Evolutionary conservation across 192 early-diverging fungal species (phyloP), one percentile per base, ranked within the genome.

Genomic region (Coemansia sp.): DNA sequence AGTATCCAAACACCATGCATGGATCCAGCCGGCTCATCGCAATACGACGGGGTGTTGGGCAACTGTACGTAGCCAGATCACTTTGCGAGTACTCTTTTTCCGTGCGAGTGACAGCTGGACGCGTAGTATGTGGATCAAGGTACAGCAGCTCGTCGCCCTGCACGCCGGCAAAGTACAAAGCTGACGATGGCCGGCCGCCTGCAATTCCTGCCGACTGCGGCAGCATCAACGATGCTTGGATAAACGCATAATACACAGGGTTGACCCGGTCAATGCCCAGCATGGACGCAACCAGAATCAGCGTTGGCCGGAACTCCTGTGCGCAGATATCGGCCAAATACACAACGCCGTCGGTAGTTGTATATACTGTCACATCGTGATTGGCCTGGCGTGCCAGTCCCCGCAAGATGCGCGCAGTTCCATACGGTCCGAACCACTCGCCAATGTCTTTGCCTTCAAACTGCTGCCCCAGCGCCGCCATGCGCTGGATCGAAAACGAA

Each of bases 341-440:
- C 7, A 98, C 71, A 9, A 89, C 87, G 2, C 92, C 90, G 62
- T 97, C 95, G 1, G 87, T 90, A 0, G 91, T 88, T 14, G 95
- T 87, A 71, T 93, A 88, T 4, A 93, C 82, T 0, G 79, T 72
- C 22, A 97, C 72, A 16, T 84, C 84, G 23, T 27, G 65, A 17
- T 55, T 25, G 16, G 64, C 58, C 10, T 72, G 27, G 6, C 29
- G 55, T 4, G 71, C 60, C n/a, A 73, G 29, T 49, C 62, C 69
- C 19, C 56, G 62, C 16, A 74, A 67, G 48, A 71, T 62, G 7
- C 56, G 57, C 37, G 62, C 67, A 23, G 67, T 72, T 9, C 65
- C 95, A 26, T 86, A 87, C 2, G 97, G 97, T 0, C 95, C 97
- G 85, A 98, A 99, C 95, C 97, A 99, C 75, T 96, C 87, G 23